These are phyloP conservation scores for Neofusicoccum cordaticola DNA, from an alignment of 2,329 filamentous ascomycete species.

Conservation along the genomic window DNA sequence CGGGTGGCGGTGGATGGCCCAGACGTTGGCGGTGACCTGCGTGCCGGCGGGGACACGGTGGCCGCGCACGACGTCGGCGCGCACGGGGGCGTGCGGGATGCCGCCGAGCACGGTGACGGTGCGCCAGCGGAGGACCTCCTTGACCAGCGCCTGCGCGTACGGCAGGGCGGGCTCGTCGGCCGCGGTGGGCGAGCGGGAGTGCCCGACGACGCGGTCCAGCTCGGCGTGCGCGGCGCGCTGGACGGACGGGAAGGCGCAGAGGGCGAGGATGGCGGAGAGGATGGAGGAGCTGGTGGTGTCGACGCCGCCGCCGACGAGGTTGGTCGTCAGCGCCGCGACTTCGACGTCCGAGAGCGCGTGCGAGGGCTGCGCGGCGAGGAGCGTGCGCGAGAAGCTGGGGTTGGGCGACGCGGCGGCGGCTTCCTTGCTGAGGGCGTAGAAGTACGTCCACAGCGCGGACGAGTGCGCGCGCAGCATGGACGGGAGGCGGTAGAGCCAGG, in stretches of 20 bases:
- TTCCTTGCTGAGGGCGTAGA: conserved; percentile 20
- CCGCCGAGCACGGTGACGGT: conserved; percentile 27
- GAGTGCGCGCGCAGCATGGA: conserved; percentile 7
- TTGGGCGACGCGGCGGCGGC: background rate
- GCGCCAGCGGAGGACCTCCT: conserved; percentile 32
- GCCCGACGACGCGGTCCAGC: conserved; percentile 20
- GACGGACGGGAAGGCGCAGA: conserved; percentile 26
- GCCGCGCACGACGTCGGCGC: conserved; percentile 31
- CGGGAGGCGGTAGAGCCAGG: conserved; percentile 17
- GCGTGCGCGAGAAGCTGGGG: conserved; percentile 16
- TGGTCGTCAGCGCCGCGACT: background rate
- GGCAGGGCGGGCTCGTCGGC: conserved; percentile 27
- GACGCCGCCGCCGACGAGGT: conserved; percentile 16
- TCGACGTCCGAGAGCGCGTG: conserved; percentile 6
- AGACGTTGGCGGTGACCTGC: conserved; percentile 32
- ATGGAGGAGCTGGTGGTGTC: conserved; percentile 28
- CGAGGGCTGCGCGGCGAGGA: conserved; percentile 6
- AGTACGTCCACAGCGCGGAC: conserved; percentile 10
- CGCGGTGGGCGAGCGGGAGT: background rate
- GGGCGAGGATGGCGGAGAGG: conserved; percentile 26
- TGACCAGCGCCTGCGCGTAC: conserved; percentile 27
- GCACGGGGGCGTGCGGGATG: conserved; percentile 25
- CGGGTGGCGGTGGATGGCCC: conserved; percentile 32
- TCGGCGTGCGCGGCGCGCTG: conserved; percentile 26
- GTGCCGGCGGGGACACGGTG: conserved; percentile 38